phyloP scores from a whole-genome alignment of 2,329 filamentous ascomycete species.

The Aureobasidium sp. region DNA sequence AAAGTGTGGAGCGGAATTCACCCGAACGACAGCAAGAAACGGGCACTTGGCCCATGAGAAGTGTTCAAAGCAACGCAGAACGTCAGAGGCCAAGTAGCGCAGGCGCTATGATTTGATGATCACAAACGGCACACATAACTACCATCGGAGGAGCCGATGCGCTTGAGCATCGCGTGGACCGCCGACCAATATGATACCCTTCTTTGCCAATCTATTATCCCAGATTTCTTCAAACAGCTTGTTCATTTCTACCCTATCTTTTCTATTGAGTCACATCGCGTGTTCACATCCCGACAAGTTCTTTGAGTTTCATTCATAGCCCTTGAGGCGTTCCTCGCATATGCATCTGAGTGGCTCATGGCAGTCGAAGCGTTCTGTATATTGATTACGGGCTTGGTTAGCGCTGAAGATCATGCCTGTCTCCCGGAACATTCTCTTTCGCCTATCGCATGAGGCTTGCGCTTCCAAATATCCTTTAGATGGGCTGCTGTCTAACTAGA shows the following conservation, averaged over 20 bases:
- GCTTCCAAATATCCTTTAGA: conserved; percentile 12
- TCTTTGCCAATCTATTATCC: conserved; percentile 11
- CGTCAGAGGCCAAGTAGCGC: conserved; percentile 30
- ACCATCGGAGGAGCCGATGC: conserved; percentile 1
- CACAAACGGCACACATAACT: neutral
- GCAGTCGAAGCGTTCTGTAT: conserved; percentile 3
- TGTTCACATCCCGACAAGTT: neutral
- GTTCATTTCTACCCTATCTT: neutral
- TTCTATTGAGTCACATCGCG: neutral
- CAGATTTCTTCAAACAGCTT: neutral
- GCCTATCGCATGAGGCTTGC: conserved; percentile 10
- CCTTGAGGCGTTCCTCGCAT: conserved; percentile 5
- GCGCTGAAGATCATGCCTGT: conserved; percentile 13
- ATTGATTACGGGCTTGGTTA: conserved; percentile 9
- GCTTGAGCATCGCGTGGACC: neutral
- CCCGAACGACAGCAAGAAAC: conserved; percentile 78
- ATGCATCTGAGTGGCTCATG: neutral
- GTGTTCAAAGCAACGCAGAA: conserved; percentile 65
- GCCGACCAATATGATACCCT: conserved; percentile 14
- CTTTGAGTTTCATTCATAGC: neutral
- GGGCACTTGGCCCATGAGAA: conserved; percentile 84
- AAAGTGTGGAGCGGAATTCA: conserved; percentile 89
- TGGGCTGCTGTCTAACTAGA: neutral
- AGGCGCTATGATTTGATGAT: conserved; percentile 11
- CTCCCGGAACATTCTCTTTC: conserved; percentile 1